Evolutionary conservation across 2,329 filamentous ascomycete genomes (phyloP), one percentile per base, ranked within the genome.

Genomic region (Sordariomycetes sp.): DNA sequence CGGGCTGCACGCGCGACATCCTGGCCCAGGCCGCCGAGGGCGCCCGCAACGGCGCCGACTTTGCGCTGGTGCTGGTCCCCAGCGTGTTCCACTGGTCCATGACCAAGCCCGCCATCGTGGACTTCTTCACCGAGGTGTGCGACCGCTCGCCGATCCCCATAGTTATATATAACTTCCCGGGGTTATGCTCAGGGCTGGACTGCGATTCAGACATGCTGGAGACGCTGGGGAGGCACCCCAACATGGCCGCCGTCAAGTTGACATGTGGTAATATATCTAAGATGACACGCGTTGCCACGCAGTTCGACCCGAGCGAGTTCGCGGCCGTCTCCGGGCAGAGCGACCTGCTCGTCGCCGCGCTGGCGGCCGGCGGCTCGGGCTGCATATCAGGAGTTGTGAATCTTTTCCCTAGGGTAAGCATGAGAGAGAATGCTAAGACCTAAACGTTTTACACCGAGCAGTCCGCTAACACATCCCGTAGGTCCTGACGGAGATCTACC

Each of bases 251-350:
- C 35, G 82, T 84, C 55, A 89, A 89, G 73, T 72, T 89, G 59
- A 89, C 86, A 2, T 89, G 87, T 65, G 87, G 86, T 18, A 84
- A 82, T 63, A 87, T 88, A 34, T 86, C 84, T 59, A 90, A 89
- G 71, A 79, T 90, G 54, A 82, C 83, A 3, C 76, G 87, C 8
- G 76, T 90, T 3, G 68, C 71, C 6, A 74, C 74, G 20, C 68
- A 74, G 61, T 71, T 87, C 60, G 68, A 76, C 0, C 69, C 78
- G 0, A 74, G 79, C 1, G 69, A 77, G 12, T 91, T 91, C 65
- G 80, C 51, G 2, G 80, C 85, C 0, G 88, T 83, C 63, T 87
- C 86, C 1, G 88, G 88, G 0, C 87, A 90, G 73, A 84, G 82
- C 5, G 88, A 91, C 65, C 90, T 88, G 72, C 70, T 90, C 32